A percentile compares a stretch with the other conserved stretches of the same genome.
These are phyloP conservation scores for Moesziomyces sp. DNA, from an alignment of 1,284 basidiomycete species.

Conservation along the genomic window DNA sequence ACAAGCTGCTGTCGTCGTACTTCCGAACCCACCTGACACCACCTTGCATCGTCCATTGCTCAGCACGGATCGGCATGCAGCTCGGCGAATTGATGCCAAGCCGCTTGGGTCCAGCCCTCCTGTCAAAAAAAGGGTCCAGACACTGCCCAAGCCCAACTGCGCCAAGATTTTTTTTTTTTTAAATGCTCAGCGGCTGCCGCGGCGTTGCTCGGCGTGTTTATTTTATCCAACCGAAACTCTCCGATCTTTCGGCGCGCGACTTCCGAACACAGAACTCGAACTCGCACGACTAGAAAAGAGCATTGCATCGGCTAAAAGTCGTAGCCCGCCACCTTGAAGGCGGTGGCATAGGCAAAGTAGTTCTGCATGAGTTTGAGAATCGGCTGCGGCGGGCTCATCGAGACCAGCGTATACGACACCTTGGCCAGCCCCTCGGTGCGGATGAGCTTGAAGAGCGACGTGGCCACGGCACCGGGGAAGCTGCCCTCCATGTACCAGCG, in stretches of 20 bases:
- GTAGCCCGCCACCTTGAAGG: conserved; percentile 42
- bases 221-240: neutral
- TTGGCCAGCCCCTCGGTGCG: conserved; percentile 93
- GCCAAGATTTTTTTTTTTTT: no score
- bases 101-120: no score
- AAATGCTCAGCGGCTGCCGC: no score
- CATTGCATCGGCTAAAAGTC: conserved; percentile 23
- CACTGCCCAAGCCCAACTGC: no score
- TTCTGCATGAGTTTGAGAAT: conserved; percentile 56
- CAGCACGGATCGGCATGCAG: no score
- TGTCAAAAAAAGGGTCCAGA: no score
- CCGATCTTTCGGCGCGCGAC: neutral
- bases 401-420: conserved; percentile 90
- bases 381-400: conserved; percentile 73
- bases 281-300: neutral
- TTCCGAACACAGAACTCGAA: neutral
- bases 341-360: conserved; percentile 50
- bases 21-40: no score
- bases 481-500: conserved; percentile 70
- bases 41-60: no score
- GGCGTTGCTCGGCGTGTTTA: neutral
- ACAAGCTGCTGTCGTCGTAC: no score
- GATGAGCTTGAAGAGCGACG: conserved; percentile 90
- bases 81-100: no score
- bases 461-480: conserved; percentile 91